phyloP scores from a whole-genome alignment of 352 stramenopile genomes.

The Peronosclerospora sorghi region DNA sequence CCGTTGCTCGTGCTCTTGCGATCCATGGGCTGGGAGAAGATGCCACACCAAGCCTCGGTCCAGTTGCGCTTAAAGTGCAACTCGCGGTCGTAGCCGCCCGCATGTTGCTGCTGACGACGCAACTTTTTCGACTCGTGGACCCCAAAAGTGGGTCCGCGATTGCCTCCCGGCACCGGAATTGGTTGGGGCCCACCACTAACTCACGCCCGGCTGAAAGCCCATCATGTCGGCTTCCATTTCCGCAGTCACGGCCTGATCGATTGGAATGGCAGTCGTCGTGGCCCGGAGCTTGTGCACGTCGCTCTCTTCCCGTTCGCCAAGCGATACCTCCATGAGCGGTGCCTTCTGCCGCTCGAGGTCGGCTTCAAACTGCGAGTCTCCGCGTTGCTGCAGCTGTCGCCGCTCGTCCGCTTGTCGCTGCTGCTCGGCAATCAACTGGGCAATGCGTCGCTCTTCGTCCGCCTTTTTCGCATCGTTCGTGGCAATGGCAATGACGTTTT shows the following conservation, averaged over 20 bases:
- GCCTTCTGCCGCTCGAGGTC: slow-evolving; percentile 73
- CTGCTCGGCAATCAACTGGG: slow-evolving; percentile 78
- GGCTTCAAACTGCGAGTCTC: slow-evolving; percentile 71
- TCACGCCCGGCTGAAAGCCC: slow-evolving; percentile 73
- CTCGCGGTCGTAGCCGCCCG: slow-evolving; percentile 68
- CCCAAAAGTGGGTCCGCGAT: slow-evolving; percentile 62
- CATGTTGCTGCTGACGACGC: slow-evolving; percentile 65
- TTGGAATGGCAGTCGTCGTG: slow-evolving; percentile 72
- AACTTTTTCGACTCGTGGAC: slow-evolving; percentile 74
- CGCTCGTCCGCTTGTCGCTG: slow-evolving; percentile 69
- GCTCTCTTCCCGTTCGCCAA: slow-evolving; percentile 70
- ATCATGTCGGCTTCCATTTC: slow-evolving; percentile 86
- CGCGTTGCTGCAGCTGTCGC: slow-evolving; percentile 58
- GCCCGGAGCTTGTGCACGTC: slow-evolving; percentile 60
- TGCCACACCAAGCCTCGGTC: slow-evolving; percentile 65
- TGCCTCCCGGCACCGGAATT: slow-evolving; percentile 63
- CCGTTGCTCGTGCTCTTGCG: slow-evolving; percentile 14
- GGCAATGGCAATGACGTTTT: slow-evolving; percentile 73
- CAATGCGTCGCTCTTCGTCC: slow-evolving; percentile 78
- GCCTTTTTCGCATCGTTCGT: slow-evolving; percentile 81
- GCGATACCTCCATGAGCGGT: slow-evolving; percentile 75
- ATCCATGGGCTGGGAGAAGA: slow-evolving; percentile 57
- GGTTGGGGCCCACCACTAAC: slow-evolving; percentile 63
- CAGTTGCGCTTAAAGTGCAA: slow-evolving; percentile 71
- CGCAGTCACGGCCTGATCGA: slow-evolving; percentile 73